Percentiles rank a stretch among this genome's conserved stretches.
Evolutionary conservation across 164 flowering plant genomes (phyloP).

Genomic region (Berberis thunbergii): DNA sequence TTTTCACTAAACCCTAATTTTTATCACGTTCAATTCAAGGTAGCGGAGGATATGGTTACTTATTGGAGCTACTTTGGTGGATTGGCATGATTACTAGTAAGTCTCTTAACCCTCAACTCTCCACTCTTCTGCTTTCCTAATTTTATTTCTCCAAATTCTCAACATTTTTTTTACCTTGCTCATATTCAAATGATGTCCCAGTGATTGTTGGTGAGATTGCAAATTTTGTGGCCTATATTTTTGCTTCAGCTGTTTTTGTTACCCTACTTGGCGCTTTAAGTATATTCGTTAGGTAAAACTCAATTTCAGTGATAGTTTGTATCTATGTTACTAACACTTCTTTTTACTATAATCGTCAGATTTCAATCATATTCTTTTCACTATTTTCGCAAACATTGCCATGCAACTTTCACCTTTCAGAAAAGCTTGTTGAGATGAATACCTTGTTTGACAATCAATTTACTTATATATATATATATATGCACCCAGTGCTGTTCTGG

Average conservation of each 20-base stretch:
- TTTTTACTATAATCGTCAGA: no score
- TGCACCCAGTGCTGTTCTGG: constrained; percentile 72
- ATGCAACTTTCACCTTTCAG: no score
- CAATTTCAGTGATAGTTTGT: background rate
- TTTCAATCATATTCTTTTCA: no score
- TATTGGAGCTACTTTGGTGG: constrained; percentile 91
- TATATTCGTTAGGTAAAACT: constrained; percentile 72
- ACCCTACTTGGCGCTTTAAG: constrained; percentile 93
- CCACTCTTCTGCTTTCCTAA: no score
- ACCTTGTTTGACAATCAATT: no score
- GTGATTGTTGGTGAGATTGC: constrained; percentile 14
- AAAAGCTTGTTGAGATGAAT: no score
- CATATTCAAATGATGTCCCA: background rate
- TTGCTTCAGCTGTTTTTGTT: constrained; percentile 91
- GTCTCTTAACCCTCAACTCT: constrained; percentile 5
- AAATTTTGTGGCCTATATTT: constrained; percentile 33
- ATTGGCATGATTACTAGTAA: constrained; percentile 73
- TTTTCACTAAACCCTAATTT: no score
- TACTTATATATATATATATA: background rate
- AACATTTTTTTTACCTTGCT: background rate
- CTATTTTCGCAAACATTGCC: no score
- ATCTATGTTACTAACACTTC: no score
- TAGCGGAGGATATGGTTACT: constrained; percentile 66
- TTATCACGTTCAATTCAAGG: constrained; percentile 28
- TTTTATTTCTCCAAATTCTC: background rate